Evolutionary conservation across 2,329 filamentous ascomycete species (phyloP), one percentile per base, ranked within the genome.

Genomic region (Alternaria sp.): DNA sequence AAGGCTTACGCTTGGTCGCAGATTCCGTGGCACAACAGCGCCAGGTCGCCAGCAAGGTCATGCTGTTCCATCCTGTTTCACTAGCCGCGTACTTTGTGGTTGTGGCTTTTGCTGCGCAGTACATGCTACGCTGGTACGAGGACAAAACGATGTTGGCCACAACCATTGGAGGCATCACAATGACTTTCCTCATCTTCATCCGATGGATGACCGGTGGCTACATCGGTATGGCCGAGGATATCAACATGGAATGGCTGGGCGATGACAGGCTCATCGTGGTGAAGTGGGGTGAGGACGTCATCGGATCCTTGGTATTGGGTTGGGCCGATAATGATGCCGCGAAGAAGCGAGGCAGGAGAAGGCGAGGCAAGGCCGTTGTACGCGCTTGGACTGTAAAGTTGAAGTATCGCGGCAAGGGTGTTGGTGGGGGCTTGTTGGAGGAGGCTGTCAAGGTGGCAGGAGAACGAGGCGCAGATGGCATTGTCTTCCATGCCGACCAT

Each of bases 21-120:
- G 92, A 95, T 80, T 93, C 90, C 62, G 87, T 96, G 54, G 91
- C 92, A 36, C 91, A 97, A 80, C 93, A 96, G 83, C 89, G 91
- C 65, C 90, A 93, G 76, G 81, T 86, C 9, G 88, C 91, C 19
- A 87, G 89, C 45, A 82, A 83, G 58, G 82, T 87, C 66, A 82
- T 96, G 51, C 73, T 80, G 59, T 75, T 71, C 67, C 74, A 79
- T 63, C 78, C 79, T 11, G 47, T 76, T 40, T 75, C 77, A 25
- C 69, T 83, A n/a, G 72, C 81, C 6, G 74, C 74, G 0, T 62
- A 83, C 30, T 70, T 84, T 17, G 73, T 80, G 6, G 50, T 82
- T 6, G 65, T 83, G 19, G 80, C 77, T 6, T 58, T 83, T 13
- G 68, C 83, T 12, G 75, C 76, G 23, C 80, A 82, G 44, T 76